These are phyloP conservation scores for Darksidea phi DNA, from an alignment of 495 filamentous ascomycete genomes.

Conservation along the genomic window DNA sequence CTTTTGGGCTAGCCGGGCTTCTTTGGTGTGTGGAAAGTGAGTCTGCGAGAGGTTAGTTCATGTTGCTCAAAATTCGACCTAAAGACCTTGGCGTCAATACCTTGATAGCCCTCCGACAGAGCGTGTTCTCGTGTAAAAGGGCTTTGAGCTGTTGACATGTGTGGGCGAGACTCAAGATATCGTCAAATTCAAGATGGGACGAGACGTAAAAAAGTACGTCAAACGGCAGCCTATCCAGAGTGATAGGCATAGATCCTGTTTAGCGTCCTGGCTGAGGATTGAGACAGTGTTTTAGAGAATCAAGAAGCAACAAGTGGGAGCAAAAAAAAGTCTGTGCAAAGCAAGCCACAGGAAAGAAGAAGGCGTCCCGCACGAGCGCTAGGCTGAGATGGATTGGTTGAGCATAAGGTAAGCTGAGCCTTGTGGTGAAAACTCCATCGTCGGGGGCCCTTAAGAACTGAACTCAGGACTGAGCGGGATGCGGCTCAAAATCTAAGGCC, in stretches of 20 bases:
- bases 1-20: slow-evolving; percentile 54
- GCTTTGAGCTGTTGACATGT: slow-evolving; percentile 55
- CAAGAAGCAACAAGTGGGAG: background rate
- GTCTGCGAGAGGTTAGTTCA: slow-evolving; percentile 44
- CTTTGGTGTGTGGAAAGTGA: slow-evolving; percentile 56
- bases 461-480: no score
- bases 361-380: no score
- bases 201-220: slow-evolving; percentile 40
- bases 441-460: no score
- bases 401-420: no score
- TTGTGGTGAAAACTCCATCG: no score
- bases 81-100: slow-evolving; percentile 43
- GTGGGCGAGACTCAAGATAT: slow-evolving; percentile 51
- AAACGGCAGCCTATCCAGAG: slow-evolving; percentile 38
- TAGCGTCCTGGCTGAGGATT: background rate
- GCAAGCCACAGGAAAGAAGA: no score
- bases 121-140: slow-evolving; percentile 58
- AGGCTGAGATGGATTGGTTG: no score
- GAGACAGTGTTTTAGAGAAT: background rate
- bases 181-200: slow-evolving; percentile 49
- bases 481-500: no score
- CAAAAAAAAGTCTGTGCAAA: background rate
- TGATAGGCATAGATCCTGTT: slow-evolving; percentile 34
- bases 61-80: slow-evolving; percentile 11
- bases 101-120: slow-evolving; percentile 60